Conservation (phyloP, 768 basidiomycete species). For the Paxillus involutus region DNA sequence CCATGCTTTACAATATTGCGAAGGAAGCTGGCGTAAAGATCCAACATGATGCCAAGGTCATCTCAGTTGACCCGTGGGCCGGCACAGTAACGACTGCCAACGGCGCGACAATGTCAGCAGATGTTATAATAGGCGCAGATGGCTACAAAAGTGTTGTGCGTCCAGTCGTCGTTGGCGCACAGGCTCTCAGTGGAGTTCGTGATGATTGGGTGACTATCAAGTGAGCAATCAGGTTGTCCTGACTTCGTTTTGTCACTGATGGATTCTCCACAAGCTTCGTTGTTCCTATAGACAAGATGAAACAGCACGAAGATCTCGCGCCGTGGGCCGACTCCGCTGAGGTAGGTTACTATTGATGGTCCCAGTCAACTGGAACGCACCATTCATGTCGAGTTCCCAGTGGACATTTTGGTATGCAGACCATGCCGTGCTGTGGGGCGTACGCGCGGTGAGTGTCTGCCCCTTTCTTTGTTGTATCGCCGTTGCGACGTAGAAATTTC, state of each 20-base stretch:
- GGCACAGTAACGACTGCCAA: constrained; percentile 32
- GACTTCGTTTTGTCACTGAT: not conserved
- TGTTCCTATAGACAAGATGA: constrained; percentile 15
- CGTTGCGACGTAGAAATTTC: constrained; percentile 3
- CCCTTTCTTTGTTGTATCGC: not conserved
- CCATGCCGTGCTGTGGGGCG: constrained; percentile 16
- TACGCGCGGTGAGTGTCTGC: constrained; percentile 16
- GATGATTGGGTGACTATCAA: constrained; percentile 15
- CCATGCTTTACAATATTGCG: constrained; percentile 48
- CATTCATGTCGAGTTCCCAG: constrained; percentile 3
- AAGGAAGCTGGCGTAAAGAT: constrained; percentile 46
- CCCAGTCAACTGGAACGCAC: not conserved
- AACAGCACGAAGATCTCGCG: constrained; percentile 18
- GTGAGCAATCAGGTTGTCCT: constrained; percentile 3
- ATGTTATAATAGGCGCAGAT: constrained; percentile 62
- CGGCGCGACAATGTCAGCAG: constrained; percentile 44
- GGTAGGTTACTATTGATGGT: constrained; percentile 2
- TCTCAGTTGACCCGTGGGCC: constrained; percentile 32
- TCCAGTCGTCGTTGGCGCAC: constrained; percentile 30
- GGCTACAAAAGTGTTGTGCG: constrained; percentile 48
- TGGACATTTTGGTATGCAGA: constrained; percentile 24
- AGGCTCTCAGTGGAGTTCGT: not conserved
- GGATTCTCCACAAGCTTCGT: constrained; percentile 6
- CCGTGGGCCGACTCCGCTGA: constrained; percentile 4
- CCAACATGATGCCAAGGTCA: constrained; percentile 39